Base-by-base conservation (phyloP, 495 filamentous ascomycete genomes). In the Thermothielavioides terrestris region DNA sequence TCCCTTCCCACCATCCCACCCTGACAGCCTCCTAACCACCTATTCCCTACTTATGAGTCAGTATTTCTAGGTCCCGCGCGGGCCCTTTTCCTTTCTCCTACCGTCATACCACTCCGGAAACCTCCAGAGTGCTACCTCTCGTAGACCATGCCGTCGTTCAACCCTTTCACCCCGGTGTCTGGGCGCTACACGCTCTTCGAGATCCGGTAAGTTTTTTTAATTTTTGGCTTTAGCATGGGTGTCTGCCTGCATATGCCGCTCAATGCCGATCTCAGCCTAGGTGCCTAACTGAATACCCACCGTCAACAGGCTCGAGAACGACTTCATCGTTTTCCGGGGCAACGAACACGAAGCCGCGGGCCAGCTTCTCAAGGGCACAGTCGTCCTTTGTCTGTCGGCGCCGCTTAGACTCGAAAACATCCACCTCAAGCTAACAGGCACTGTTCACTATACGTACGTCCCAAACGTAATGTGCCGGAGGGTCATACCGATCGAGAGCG, bases 301-400 rank as follows among this genome's bases (percentile, higher is more conserved):
- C 20, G 30, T 10, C 27, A 23, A 45, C 56, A 94, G 88, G 18
- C 77, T 89, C 47, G 85, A 90, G 18, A 79, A 86, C 51, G 82
- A 87, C 52, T 83, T 89, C 34, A 76, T 91, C 46, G 79, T 92
- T 11, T 81, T 94, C 34, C 83, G 86, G 18, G 88, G 88, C 35
- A 74, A 65, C 52, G 80, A 85, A 42, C 72, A 83, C 53, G 88
- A 94, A 61, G 83, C 88, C 27, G 76, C 84, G 28, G 87, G 84
- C 47, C 83, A 86, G 27, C 68, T 84, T 21, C 63, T 94, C 49
- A 85, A 81, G 54, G 88, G 88, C 4, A 81, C 77, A 11, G 68
- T 94, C 12, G 79, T 90, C 12, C 75, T 94, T 21, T 91, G 86
- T 60, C 66, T 92, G 18, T 78, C 78, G 7, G 76, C 85, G 46